Base-by-base conservation (phyloP, 1,284 basidiomycete genomes). In the Pascua guehoae region DNA sequence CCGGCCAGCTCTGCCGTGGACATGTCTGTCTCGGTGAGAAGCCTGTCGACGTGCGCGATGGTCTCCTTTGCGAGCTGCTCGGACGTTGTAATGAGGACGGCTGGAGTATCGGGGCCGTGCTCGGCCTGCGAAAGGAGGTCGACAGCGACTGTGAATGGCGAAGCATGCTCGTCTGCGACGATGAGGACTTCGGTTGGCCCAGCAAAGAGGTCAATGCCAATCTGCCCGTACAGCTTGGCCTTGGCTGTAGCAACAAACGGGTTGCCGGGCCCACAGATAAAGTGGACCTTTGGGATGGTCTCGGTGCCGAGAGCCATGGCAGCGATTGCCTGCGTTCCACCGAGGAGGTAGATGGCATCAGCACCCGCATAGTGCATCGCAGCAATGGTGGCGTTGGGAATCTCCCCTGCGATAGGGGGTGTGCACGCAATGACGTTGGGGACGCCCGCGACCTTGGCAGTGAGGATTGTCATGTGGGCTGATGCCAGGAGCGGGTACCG, bases 1-100 rank as follows among this genome's bases (percentile, higher is more conserved):
- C 49, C 82, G 63, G 85, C 78, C 63, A 88, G 80, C 65, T 85
- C 81, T 15, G 74, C 77, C 54, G 85, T 74, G 67, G 79, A 75
- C 67, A 79, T 77, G 79, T 83, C 79, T 55, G 81, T 73, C 18
- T 83, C 81, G 3, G 56, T 50, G n/a, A 65, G 48, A 8, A 59
- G 55, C 40, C 41, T 48, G 17, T 63, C 55, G 40, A 63, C 47
- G 42, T 56, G 51, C 14, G 32, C 50, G 24, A 57, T 52, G 24
- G 64, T 57, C 50, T 54, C 49, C 24, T 47, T 32, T 14, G 61
- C 64, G 14, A 66, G 49, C 36, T 44, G 38, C 37, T 60, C 43
- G 8, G 60, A 62, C 1, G 60, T 66, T 4, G 72, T 75, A 12
- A 77, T 69, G 9, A 78, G 57, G 10, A 77, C 68, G 12, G 76